Percentiles rank a stretch among this genome's conserved stretches.
These are phyloP conservation scores for Linum usitatissimum DNA, from an alignment of 345 rosid species.

Conservation along the genomic window DNA sequence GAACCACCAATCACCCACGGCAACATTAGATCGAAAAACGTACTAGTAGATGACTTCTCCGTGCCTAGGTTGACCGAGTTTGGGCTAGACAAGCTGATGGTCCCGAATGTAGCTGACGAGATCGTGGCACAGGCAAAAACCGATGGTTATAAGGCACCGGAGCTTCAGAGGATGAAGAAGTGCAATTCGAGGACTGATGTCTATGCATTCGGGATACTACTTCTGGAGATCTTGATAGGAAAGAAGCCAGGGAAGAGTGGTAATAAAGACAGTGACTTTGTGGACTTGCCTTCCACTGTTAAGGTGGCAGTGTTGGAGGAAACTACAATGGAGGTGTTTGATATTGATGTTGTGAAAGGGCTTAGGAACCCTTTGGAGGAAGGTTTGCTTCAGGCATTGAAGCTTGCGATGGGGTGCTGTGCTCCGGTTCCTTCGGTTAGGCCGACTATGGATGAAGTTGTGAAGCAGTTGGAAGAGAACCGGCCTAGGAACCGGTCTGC, in stretches of 20 bases:
- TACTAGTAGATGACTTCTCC: constrained; percentile 83
- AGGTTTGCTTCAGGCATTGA: constrained; percentile 88
- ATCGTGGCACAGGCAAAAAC: constrained; percentile 75
- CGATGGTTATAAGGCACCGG: constrained; percentile 90
- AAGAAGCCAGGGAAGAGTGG: constrained; percentile 80
- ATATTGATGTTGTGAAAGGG: constrained; percentile 74
- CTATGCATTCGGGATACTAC: constrained; percentile 80
- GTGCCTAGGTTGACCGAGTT: constrained; percentile 76
- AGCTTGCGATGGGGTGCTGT: constrained; percentile 98
- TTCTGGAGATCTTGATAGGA: constrained; percentile 83
- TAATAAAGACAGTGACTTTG: constrained; percentile 47
- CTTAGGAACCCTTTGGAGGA: constrained; percentile 94
- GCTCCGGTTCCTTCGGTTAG: constrained; percentile 87
- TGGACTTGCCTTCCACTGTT: constrained; percentile 77
- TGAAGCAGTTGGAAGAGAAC: constrained; percentile 88
- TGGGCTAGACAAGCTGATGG: constrained; percentile 89
- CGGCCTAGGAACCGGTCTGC: constrained; percentile 97
- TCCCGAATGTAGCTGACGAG: constrained; percentile 85
- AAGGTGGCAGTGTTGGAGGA: constrained; percentile 94
- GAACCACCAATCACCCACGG: constrained; percentile 84
- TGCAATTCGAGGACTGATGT: constrained; percentile 89
- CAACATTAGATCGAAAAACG: constrained; percentile 77
- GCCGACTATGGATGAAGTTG: constrained; percentile 94
- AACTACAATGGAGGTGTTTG: constrained; percentile 90
- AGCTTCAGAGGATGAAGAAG: constrained; percentile 94